These are phyloP conservation scores for Fusarium sp. DNA, from an alignment of 2,329 filamentous ascomycete genomes.

Conservation along the genomic window DNA sequence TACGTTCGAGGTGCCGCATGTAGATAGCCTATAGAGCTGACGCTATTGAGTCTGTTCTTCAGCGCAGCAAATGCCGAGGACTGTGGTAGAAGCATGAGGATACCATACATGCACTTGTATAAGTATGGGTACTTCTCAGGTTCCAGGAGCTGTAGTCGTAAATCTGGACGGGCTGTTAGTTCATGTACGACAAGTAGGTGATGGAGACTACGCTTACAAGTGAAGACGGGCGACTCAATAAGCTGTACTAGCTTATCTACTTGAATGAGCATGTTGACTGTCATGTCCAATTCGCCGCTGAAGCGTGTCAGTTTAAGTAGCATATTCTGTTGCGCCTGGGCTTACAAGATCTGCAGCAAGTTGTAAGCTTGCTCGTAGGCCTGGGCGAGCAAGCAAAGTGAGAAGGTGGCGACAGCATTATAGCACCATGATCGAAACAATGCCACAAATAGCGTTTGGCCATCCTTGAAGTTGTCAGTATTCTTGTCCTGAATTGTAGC, in stretches of 20 bases:
- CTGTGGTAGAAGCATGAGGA: conserved; percentile 98
- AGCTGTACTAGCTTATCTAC: conserved; percentile 98
- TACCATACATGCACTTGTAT: conserved; percentile 96
- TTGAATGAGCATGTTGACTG: conserved; percentile 97
- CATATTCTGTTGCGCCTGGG: background rate
- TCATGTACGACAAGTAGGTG: background rate
- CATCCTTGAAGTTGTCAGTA: conserved; percentile 68
- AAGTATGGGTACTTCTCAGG: conserved; percentile 94
- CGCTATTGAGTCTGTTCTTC: conserved; percentile 95
- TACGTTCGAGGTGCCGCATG: conserved; percentile 84
- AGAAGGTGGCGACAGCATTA: conserved; percentile 97
- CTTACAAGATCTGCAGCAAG: conserved; percentile 91
- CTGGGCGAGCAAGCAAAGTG: conserved; percentile 91
- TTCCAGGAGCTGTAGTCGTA: conserved; percentile 92
- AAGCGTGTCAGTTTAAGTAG: background rate
- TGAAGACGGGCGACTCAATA: conserved; percentile 96
- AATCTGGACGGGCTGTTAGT: conserved; percentile 63
- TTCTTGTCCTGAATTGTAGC: background rate
- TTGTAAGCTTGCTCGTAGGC: conserved; percentile 99
- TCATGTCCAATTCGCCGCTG: conserved; percentile 98
- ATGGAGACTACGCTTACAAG: conserved; percentile 70
- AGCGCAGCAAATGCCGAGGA: conserved; percentile 96
- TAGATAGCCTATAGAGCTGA: conserved; percentile 95
- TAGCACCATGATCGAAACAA: conserved; percentile 98
- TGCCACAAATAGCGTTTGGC: conserved; percentile 93